These are phyloP conservation scores for Thelephora ganbajun DNA, from an alignment of 768 basidiomycete species.

Conservation along the genomic window DNA sequence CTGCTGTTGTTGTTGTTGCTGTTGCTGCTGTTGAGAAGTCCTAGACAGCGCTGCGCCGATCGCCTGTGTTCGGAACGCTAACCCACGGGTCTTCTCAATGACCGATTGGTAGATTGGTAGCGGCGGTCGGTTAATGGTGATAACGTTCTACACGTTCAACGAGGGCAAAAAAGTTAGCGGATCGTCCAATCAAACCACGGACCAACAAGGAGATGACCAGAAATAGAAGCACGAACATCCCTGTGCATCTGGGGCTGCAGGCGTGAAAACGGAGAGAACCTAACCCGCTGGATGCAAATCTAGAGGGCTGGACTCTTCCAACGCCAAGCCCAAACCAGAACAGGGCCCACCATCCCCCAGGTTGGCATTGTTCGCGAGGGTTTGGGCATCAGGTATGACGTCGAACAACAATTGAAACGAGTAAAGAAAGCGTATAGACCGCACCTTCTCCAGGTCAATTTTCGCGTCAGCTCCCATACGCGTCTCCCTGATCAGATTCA, in stretches of 20 bases:
- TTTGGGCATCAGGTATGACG: constrained; percentile 6
- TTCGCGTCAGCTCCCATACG: constrained; percentile 95
- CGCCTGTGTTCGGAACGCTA: constrained; percentile 84
- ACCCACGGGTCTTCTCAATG: constrained; percentile 89
- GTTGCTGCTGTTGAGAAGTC: constrained; percentile 9
- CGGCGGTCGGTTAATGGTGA: constrained; percentile 85
- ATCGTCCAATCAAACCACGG: background rate
- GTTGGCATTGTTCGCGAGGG: background rate
- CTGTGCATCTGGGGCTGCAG: too few relatives aligned
- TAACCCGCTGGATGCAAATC: too few relatives aligned
- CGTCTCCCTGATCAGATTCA: constrained; percentile 96
- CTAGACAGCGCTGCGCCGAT: constrained; percentile 64
- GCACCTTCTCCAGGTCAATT: constrained; percentile 90
- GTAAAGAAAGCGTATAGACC: background rate
- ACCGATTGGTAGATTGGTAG: constrained; percentile 86
- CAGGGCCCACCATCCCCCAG: too few relatives aligned
- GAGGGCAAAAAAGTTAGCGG: background rate
- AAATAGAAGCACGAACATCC: background rate
- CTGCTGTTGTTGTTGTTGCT: too few relatives aligned
- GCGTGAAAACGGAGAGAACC: too few relatives aligned
- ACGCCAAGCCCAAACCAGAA: too few relatives aligned
- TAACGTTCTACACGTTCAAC: constrained; percentile 67
- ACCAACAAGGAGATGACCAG: background rate
- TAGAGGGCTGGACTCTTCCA: too few relatives aligned
- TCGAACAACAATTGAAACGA: background rate